phyloP scores from a whole-genome alignment of 2,329 filamentous ascomycete species.

The Xylaria sp. region DNA sequence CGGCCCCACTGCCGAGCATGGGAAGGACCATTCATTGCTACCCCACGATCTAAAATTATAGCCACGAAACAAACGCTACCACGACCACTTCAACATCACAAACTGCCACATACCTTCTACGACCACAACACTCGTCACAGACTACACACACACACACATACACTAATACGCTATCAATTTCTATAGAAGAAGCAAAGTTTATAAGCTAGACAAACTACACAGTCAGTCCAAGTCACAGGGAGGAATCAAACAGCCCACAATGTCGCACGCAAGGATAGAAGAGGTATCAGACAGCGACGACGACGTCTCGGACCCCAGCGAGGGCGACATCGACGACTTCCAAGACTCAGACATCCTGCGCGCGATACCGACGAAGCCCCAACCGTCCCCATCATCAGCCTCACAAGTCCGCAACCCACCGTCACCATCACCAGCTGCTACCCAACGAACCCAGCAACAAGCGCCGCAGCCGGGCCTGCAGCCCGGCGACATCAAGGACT shows the following conservation, averaged over 20 bases:
- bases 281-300: conserved; percentile 82
- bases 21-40: too few relatives aligned
- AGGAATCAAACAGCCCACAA: conserved; percentile 49
- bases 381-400: conserved; percentile 46
- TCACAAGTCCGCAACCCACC: conserved; percentile 41
- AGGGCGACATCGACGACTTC: conserved; percentile 80
- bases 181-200: background rate
- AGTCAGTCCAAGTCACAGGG: background rate
- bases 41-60: conserved; percentile 31
- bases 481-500: conserved; percentile 73
- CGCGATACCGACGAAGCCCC: conserved; percentile 49
- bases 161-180: background rate
- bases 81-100: conserved; percentile 1
- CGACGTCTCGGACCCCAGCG: conserved; percentile 82
- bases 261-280: conserved; percentile 91
- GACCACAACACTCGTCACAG: background rate
- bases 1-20: conserved; percentile 20
- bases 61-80: conserved; percentile 14
- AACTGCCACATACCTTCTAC: background rate
- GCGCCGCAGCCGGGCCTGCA: conserved; percentile 55
- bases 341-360: conserved; percentile 67
- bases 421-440: conserved; percentile 46
- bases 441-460: conserved; percentile 32
- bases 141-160: background rate
- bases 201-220: too few relatives aligned